Percentiles rank a stretch among this genome's conserved stretches.
phyloP scores from a whole-genome alignment of 2,329 filamentous ascomycete genomes.

The Cladosporium sp. region DNA sequence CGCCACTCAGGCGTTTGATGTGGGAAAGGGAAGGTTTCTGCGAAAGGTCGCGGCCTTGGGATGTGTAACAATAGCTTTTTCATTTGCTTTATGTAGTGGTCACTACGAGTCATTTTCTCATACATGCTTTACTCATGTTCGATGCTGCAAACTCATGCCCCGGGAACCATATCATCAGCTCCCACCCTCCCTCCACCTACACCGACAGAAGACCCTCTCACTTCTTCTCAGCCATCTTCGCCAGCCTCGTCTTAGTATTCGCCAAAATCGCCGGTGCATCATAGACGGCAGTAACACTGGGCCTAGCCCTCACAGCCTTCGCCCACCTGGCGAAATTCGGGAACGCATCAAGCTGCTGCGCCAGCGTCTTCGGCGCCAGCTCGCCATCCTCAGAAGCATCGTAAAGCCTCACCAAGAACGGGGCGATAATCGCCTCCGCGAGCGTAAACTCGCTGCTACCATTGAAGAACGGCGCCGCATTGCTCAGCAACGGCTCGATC shows the following conservation, averaged over 20 bases:
- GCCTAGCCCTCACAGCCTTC: conserved; percentile 26
- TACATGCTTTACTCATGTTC: too few relatives aligned
- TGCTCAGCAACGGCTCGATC: conserved; percentile 64
- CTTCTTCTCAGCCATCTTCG: conserved; percentile 26
- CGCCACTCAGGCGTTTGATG: neutral
- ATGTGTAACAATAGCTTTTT: neutral
- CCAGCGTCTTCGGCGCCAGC: neutral
- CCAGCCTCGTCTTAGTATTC: conserved; percentile 41
- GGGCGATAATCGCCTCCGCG: conserved; percentile 56
- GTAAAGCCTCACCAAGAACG: too few relatives aligned
- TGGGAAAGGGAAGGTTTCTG: neutral
- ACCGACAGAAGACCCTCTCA: conserved; percentile 1
- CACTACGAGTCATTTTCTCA: too few relatives aligned
- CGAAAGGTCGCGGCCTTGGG: neutral
- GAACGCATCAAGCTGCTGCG: too few relatives aligned
- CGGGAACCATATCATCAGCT: too few relatives aligned
- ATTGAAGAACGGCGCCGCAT: conserved; percentile 42
- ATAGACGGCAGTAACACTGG: conserved; percentile 63
- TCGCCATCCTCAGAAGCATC: neutral
- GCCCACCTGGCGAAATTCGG: too few relatives aligned
- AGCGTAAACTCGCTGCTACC: conserved; percentile 55
- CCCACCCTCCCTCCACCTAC: too few relatives aligned
- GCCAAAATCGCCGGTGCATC: conserved; percentile 49
- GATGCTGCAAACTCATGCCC: too few relatives aligned
- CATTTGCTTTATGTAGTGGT: too few relatives aligned